Evolutionary conservation across 1,284 basidiomycete species (phyloP).

Genomic region (Thelephora terrestris): DNA sequence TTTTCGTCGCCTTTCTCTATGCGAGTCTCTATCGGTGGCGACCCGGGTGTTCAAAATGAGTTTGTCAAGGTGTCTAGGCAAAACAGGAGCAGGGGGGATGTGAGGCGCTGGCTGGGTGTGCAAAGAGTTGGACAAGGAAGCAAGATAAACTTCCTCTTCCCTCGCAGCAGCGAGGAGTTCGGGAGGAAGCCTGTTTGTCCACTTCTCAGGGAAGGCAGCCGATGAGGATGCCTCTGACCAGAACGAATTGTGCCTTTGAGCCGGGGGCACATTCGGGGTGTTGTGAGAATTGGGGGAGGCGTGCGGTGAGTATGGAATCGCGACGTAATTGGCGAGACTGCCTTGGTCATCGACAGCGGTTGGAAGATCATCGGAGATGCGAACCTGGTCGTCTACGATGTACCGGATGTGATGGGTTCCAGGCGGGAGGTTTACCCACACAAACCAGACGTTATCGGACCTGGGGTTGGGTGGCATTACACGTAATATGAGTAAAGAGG

Average conservation of each 20-base stretch:
- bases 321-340: conserved; percentile 90
- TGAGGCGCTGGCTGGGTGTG: conserved; percentile 48
- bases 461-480: conserved; percentile 12
- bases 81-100: conserved; percentile 75
- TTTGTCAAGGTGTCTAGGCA: conserved; percentile 90
- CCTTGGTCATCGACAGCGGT: conserved; percentile 87
- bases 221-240: conserved; percentile 20
- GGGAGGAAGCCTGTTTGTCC: conserved; percentile 70
- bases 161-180: conserved; percentile 71
- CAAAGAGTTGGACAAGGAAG: conserved; percentile 22
- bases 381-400: conserved; percentile 89
- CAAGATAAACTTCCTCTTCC: conserved; percentile 72
- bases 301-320: conserved; percentile 33
- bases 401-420: conserved; percentile 96
- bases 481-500: neutral
- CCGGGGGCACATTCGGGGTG: conserved; percentile 4
- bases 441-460: conserved; percentile 29
- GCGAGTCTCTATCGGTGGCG: conserved; percentile 12
- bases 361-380: conserved; percentile 69
- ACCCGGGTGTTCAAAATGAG: conserved; percentile 74
- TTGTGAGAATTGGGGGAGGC: conserved; percentile 22
- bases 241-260: conserved; percentile 27
- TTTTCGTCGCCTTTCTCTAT: conserved; percentile 1
- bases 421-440: conserved; percentile 58
- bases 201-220: conserved; percentile 27